These are phyloP conservation scores for Aureobasidium sp. DNA, from an alignment of 2,329 filamentous ascomycete species.

Conservation along the genomic window DNA sequence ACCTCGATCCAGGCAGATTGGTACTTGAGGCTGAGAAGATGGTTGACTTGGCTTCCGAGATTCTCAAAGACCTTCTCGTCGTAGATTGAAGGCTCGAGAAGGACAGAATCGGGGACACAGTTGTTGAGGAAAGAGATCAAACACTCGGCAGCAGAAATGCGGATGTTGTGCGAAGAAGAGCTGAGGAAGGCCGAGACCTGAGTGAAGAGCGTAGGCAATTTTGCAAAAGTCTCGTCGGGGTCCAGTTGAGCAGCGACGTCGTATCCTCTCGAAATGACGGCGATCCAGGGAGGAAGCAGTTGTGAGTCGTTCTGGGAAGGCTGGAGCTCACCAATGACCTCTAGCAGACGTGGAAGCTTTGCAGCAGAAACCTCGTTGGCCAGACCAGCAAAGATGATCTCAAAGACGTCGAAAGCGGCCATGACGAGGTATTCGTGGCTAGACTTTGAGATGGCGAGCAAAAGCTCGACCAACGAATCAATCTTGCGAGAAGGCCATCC, in stretches of 20 bases:
- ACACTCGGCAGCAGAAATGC: conserved; percentile 90
- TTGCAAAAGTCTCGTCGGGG: conserved; percentile 85
- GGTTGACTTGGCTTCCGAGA: conserved; percentile 63
- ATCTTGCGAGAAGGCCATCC: conserved; percentile 98
- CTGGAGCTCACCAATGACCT: conserved; percentile 85
- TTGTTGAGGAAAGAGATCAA: conserved; percentile 88
- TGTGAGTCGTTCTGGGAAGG: conserved; percentile 91
- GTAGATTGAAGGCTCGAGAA: conserved; percentile 82
- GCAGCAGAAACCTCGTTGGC: conserved; percentile 77
- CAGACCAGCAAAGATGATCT: conserved; percentile 92
- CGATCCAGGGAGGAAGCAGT: conserved; percentile 91
- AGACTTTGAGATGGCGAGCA: conserved; percentile 80
- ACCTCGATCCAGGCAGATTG: conserved; percentile 93
- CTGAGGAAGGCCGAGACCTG: conserved; percentile 75
- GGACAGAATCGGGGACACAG: conserved; percentile 74
- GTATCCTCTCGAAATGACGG: conserved; percentile 87
- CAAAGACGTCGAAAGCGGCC: conserved; percentile 93
- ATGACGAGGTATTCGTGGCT: conserved; percentile 95
- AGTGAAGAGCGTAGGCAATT: conserved; percentile 75
- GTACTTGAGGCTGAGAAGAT: conserved; percentile 80
- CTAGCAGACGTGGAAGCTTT: conserved; percentile 81
- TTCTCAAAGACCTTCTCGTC: conserved; percentile 87
- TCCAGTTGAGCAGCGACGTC: conserved; percentile 86
- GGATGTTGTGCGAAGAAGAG: conserved; percentile 85
- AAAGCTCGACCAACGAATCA: conserved; percentile 79